Evolutionary conservation across 106 monocot genomes (phyloP), one percentile per base, ranked within the genome.

Genomic region (Hemerocallis citrina): DNA sequence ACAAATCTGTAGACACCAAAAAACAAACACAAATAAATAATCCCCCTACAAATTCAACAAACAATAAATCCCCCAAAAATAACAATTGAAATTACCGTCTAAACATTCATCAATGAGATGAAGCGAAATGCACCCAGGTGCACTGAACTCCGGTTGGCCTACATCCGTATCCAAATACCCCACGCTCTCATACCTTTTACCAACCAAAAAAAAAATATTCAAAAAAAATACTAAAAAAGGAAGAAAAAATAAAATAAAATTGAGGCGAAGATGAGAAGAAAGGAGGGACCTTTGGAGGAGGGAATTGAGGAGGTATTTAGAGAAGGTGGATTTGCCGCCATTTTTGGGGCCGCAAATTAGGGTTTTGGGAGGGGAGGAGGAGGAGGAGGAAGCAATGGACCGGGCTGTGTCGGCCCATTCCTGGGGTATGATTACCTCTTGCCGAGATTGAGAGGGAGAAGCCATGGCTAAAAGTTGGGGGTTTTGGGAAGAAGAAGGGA

Each of bases 261-360:
- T 38, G 0, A 38, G 29, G 5, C 51, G 15, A 28, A 17, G 27
- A 32, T 32, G 3, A 19, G 6, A 9, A 23, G 30, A 11, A 43
- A 3, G 31, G 33, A 59, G 11, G 46, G 20, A 84, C 92, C 92
- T 79, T 16, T 45, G 66, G 37, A 92, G 58, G 25, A 92, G 84
- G 34, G 36, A 68, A 70, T 88, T 67, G 33, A 84, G 75, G 46
- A 92, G 92, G 39, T 74, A 37, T 48, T 84, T 80, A n/a, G 87
- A 81, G 70, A 92, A 92, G 55, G 92, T 92, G 47, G 88, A 81
- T 71, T 92, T 92, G 59, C 92, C 92, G 52, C 81, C 81, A 49
- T 92, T 92, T 72, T 86, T 86, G 25, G 92, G 88, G 7, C 92
- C 92, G 29, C 83, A 84, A 6, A 92, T 63, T 16, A 84, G 17